Evolutionary conservation across 768 basidiomycete genomes (phyloP), one percentile per base, ranked within the genome.

Genomic region (Punctularia strigosozonata): DNA sequence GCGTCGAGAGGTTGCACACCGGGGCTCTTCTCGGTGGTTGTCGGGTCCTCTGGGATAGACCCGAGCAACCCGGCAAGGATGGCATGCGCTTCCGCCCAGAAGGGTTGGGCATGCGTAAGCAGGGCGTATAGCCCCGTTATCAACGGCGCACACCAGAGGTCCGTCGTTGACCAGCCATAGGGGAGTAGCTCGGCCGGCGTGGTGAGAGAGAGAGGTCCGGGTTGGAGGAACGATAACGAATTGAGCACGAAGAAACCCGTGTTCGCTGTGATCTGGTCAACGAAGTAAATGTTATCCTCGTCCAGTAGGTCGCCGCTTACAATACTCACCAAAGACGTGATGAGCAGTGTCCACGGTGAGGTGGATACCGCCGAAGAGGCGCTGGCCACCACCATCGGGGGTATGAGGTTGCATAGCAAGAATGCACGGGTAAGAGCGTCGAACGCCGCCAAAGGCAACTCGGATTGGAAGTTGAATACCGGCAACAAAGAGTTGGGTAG

Each of bases 41-140:
- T n/a, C 45, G 36, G 44, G 5, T 37, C 34, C 19, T 31, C 54
- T 25, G 41, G 56, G 19, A 61, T 61, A 21, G 51, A 59, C 8
- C 76, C 75, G 19, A 75, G 59, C 38, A 69, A 48, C 5, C 66
- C 61, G 7, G 66, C 55, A 7, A 80, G 47, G 14, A 76, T 50
- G 4, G 53, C 43, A 46, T 81, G 77, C 28, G 68, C 39, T 21
- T 80, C 73, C 1, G 69, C 73, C 80, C 79, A 91, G 56, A 83
- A 82, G 1, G 88, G 83, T 53, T 92, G 88, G 2, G 84, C 79
- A 45, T 90, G 86, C 6, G 88, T 90, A 37, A 91, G 68, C 41
- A 78, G 71, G 38, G 89, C 78, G 52, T 86, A 91, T 7, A 91
- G 53, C 1, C 66, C 82, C 8, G 87, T 88, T 48, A 79, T 61